Evolutionary conservation across 2,329 filamentous ascomycete genomes (phyloP).

Genomic region (Pestalotiopsis sp.): DNA sequence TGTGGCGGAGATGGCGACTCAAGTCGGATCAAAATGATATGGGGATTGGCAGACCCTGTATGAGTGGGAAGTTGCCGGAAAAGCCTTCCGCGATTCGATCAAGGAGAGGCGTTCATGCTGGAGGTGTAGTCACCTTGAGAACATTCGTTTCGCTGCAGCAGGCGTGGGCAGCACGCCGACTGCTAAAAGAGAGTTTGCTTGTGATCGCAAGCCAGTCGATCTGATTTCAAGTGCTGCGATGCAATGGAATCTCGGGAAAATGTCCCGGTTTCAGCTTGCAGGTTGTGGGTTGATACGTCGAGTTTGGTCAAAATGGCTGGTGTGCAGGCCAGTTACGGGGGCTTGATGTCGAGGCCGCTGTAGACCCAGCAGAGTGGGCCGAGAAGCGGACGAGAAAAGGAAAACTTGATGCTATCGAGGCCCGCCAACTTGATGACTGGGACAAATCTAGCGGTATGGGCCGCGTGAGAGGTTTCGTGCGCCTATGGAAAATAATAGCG

Average conservation of each 20-base stretch:
- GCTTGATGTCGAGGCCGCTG: slow-evolving; percentile 94
- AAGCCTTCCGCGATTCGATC: slow-evolving; percentile 34
- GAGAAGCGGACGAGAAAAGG: slow-evolving; percentile 84
- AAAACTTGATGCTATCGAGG: slow-evolving; percentile 71
- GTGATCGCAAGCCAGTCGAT: slow-evolving; percentile 13
- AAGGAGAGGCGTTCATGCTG: slow-evolving; percentile 37
- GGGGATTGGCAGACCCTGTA: background rate
- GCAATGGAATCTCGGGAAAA: background rate
- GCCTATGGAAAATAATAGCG: slow-evolving; percentile 27
- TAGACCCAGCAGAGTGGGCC: slow-evolving; percentile 94
- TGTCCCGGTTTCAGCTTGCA: background rate
- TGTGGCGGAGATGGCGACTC: background rate
- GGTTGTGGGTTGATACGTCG: slow-evolving; percentile 3
- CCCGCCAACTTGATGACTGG: slow-evolving; percentile 91
- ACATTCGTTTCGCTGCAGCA: slow-evolving; percentile 33
- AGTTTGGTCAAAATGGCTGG: slow-evolving; percentile 32
- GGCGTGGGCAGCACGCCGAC: slow-evolving; percentile 41
- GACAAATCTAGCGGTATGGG: slow-evolving; percentile 25
- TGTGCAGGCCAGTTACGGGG: slow-evolving; percentile 77
- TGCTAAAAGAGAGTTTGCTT: slow-evolving; percentile 24
- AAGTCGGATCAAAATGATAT: background rate
- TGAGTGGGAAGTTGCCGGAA: slow-evolving; percentile 14
- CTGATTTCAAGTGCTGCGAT: slow-evolving; percentile 15
- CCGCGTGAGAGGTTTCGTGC: slow-evolving; percentile 25
- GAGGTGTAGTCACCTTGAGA: slow-evolving; percentile 24